Percentiles rank a stretch among this genome's conserved stretches.
Conservation (phyloP, 2,329 filamentous ascomycete species). For the Fusarium liriodendri region DNA sequence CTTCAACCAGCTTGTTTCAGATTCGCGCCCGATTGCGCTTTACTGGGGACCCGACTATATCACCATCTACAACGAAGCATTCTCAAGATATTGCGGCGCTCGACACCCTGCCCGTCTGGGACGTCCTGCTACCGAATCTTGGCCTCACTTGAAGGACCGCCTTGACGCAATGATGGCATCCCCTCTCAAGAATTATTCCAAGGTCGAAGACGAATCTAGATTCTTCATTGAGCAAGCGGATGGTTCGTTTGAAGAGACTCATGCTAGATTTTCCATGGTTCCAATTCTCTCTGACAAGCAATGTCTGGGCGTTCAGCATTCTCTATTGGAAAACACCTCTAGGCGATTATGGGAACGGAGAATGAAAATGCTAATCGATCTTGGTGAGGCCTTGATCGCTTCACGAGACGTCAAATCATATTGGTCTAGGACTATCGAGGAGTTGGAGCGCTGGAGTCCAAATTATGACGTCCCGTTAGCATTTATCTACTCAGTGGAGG, state of each 20-base stretch:
- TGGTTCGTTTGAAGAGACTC: conserved; percentile 58
- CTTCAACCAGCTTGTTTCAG: conserved; percentile 57
- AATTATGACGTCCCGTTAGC: conserved; percentile 63
- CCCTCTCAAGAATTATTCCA: conserved; percentile 46
- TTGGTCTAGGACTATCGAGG: conserved; percentile 58
- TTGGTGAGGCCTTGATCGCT: conserved; percentile 58
- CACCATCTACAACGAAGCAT: conserved; percentile 76
- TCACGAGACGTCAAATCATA: conserved; percentile 59
- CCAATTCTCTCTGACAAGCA: conserved; percentile 57
- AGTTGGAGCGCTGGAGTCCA: conserved; percentile 56
- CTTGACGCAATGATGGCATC: conserved; percentile 48
- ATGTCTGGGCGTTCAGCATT: conserved; percentile 60
- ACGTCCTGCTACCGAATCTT: conserved; percentile 67
- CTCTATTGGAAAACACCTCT: conserved; percentile 59
- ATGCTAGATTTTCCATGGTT: conserved; percentile 60
- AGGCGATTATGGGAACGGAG: conserved; percentile 60
- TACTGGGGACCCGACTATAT: conserved; percentile 73
- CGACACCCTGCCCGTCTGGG: conserved; percentile 74
- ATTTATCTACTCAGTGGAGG: conserved; percentile 62
- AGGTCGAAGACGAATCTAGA: conserved; percentile 56
- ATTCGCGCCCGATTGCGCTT: conserved; percentile 65
- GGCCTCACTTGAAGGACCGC: conserved; percentile 63
- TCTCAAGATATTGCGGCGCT: conserved; percentile 70
- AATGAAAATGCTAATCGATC: conserved; percentile 60
- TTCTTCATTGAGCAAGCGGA: conserved; percentile 58